Percentiles rank a stretch among this genome's conserved stretches.
These are phyloP conservation scores for Huiozyma sinensis DNA, from an alignment of 805 yeast species.

Conservation along the genomic window DNA sequence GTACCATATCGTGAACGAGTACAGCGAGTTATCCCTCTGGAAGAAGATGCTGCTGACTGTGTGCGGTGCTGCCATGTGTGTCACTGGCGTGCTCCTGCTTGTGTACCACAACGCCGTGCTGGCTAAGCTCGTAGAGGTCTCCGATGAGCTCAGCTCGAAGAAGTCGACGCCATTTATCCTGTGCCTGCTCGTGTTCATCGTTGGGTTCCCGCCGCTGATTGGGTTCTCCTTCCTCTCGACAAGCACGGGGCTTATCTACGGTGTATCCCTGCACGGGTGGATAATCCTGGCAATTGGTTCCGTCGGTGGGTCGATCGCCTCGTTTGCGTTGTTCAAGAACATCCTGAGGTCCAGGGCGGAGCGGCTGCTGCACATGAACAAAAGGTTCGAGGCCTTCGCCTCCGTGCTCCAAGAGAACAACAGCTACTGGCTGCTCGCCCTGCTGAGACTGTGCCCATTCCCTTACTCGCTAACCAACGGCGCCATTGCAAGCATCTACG, in stretches of 20 bases:
- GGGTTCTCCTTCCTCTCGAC: constrained; percentile 69
- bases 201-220: constrained; percentile 82
- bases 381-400: constrained; percentile 61
- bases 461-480: constrained; percentile 92
- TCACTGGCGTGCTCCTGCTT: constrained; percentile 13
- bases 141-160: constrained; percentile 36
- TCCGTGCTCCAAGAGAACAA: constrained; percentile 64
- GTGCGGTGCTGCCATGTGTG: constrained; percentile 7
- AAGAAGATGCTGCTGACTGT: constrained; percentile 12
- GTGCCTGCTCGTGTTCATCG: constrained; percentile 43
- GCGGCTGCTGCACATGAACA: constrained; percentile 47
- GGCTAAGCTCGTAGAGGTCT: constrained; percentile 29
- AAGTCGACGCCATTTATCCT: constrained; percentile 37
- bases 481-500: constrained; percentile 81
- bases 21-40: constrained; percentile 13
- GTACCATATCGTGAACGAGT: constrained; percentile 10
- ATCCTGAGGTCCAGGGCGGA: constrained; percentile 48
- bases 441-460: constrained; percentile 79
- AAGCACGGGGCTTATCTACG: constrained; percentile 72
- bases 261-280: constrained; percentile 69
- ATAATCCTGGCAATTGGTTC: constrained; percentile 59
- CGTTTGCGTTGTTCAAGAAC: constrained; percentile 59
- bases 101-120: constrained; percentile 21
- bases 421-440: constrained; percentile 52
- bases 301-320: constrained; percentile 59